phyloP scores from a whole-genome alignment of 1,284 basidiomycete species.

The Polyporus tsugae region DNA sequence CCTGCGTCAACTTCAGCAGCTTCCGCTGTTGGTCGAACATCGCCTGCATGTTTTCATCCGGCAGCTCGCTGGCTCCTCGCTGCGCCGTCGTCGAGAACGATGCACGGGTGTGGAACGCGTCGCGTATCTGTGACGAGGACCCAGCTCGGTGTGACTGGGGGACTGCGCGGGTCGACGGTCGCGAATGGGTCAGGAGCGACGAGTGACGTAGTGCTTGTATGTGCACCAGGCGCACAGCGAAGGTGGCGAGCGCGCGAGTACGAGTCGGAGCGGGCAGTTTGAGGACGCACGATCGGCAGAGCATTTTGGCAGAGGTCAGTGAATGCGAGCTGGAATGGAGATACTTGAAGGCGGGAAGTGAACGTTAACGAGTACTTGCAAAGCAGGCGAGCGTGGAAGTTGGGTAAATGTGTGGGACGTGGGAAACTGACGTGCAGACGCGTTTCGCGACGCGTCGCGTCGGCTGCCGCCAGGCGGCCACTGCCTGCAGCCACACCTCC shows the following conservation, averaged over 20 bases:
- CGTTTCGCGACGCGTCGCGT: conserved; percentile 34
- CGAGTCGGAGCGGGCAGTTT: conserved; percentile 13
- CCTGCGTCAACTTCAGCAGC: conserved; percentile 57
- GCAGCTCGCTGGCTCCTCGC: conserved; percentile 44
- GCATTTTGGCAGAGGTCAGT: conserved; percentile 11
- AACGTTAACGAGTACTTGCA: neutral
- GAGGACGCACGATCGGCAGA: conserved; percentile 21
- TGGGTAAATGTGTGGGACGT: conserved; percentile 18
- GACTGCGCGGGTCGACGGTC: conserved; percentile 3
- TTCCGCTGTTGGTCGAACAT: conserved; percentile 52
- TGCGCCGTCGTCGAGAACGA: conserved; percentile 33
- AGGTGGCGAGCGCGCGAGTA: conserved; percentile 22
- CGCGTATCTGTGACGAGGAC: conserved; percentile 18
- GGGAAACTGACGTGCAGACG: conserved; percentile 32
- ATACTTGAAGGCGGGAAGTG: neutral
- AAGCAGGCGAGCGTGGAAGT: neutral
- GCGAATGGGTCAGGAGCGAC: conserved; percentile 5
- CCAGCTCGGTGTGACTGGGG: conserved; percentile 3
- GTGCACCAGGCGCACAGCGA: conserved; percentile 26
- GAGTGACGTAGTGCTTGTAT: conserved; percentile 27
- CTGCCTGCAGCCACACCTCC: conserved; percentile 7
- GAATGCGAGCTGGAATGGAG: neutral
- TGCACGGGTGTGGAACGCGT: conserved; percentile 19
- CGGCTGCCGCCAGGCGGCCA: conserved; percentile 19
- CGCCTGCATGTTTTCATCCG: conserved; percentile 43